Evolutionary conservation across 495 filamentous ascomycete species (phyloP), one percentile per base, ranked within the genome.

Genomic region (Penicillium paradoxum): DNA sequence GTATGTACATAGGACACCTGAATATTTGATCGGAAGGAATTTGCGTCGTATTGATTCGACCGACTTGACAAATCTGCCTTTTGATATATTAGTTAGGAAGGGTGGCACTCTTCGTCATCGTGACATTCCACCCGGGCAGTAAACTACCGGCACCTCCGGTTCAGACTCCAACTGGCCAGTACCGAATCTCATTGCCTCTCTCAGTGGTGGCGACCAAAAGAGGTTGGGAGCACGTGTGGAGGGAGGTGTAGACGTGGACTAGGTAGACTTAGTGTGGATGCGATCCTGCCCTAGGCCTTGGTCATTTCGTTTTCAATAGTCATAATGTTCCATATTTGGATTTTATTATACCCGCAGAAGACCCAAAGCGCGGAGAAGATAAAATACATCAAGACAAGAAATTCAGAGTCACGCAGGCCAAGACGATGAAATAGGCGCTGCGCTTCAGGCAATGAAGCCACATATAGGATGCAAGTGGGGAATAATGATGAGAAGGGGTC

Each of bases 391-490:
- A 37, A 33, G 29, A 40, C 24, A 29, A 51, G 21, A 34, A 27
- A 27, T 27, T 18, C 30, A 24, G 15, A 25, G 24, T 25, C 19
- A 7, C 7, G 30, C 15, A 18, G 34, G 19, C 33, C 25, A 29
- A 15, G 21, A 34, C n/a, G 11, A 54, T 49, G 41, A 24, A 1
- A 42, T 30, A 48, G 9, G 40, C 8, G 42, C 13, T 25, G 49
- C 32, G 39, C 18, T 43, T 41, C 29, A 41, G 18, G 18, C 14
- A 6, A 25, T 42, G n/a, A 33, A 51, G 22, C 36, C 18, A 63
- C 15, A 63, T 50, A 40, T 46, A 49, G 41, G 18, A 63, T 66
- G 60, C 60, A 64, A 30, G 43, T 49, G 60, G 63, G 60, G 55
- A 61, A 61, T 60, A 61, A 52, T 29, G 41, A 56, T 57, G 51